Percentiles rank a stretch among this genome's conserved stretches.
Evolutionary conservation across 345 rosid genomes (phyloP).

Genomic region (Populus euphratica): DNA sequence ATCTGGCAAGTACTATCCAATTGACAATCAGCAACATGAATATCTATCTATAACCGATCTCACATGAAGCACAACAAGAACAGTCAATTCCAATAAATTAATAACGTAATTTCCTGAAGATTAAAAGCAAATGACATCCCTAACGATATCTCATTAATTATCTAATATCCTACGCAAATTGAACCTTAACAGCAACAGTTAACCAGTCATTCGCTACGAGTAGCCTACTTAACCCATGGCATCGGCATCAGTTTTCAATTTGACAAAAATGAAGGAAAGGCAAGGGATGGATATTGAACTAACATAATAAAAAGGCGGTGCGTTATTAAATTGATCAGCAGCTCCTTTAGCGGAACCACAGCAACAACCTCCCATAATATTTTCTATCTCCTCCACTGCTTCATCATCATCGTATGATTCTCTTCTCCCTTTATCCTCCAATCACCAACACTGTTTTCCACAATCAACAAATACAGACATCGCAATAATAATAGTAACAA

Average conservation of each 20-base stretch:
- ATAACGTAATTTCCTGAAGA: background rate
- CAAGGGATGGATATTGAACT: slow-evolving; percentile 27
- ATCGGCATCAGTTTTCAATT: no score
- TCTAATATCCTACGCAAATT: background rate
- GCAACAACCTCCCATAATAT: slow-evolving; percentile 82
- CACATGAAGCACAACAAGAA: background rate
- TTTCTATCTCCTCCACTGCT: background rate
- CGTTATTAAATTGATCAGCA: slow-evolving; percentile 33
- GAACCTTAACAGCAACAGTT: background rate
- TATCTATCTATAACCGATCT: no score
- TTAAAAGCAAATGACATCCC: background rate
- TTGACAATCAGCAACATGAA: background rate
- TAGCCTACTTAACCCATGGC: no score
- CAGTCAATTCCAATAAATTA: background rate
- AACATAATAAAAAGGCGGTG: slow-evolving; percentile 54
- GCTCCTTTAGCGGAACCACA: slow-evolving; percentile 62
- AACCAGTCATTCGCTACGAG: background rate
- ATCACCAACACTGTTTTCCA: background rate
- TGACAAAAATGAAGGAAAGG: background rate
- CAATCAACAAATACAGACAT: no score
- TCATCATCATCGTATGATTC: background rate
- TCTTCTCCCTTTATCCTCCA: background rate
- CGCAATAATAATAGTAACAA: no score
- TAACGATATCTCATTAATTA: background rate
- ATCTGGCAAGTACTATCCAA: background rate